Evolutionary conservation across 1,139 yeast genomes (phyloP).

Genomic region (Magnusiomyces sp.): DNA sequence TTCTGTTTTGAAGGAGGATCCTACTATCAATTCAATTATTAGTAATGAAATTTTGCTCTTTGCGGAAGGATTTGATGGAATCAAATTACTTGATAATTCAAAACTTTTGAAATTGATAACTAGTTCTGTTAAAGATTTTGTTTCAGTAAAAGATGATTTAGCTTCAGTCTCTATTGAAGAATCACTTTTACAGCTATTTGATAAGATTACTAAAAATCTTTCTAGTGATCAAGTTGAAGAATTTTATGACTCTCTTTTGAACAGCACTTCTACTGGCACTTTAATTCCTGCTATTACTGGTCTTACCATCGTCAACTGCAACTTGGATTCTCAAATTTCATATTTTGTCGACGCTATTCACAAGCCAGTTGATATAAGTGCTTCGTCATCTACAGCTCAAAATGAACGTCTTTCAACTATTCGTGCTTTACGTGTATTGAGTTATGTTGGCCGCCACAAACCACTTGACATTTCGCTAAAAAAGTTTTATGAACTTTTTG

Average conservation of each 20-base stretch:
- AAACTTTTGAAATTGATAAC: too few species aligned
- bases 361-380: not conserved
- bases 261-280: not conserved
- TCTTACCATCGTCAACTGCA: conserved; percentile 10
- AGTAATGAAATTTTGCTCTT: not conserved
- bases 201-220: conserved; percentile 1
- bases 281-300: conserved; percentile 16
- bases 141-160: too few species aligned
- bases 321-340: conserved; percentile 6
- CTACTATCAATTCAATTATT: not conserved
- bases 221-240: not conserved
- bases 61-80: conserved; percentile 6
- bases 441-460: conserved; percentile 38
- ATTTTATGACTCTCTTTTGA: not conserved
- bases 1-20: too few species aligned
- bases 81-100: not conserved
- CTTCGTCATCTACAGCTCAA: not conserved
- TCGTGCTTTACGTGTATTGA: conserved; percentile 36
- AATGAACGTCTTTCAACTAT: not conserved
- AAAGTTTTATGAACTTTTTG: conserved; percentile 30
- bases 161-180: not conserved
- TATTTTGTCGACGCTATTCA: conserved; percentile 5
- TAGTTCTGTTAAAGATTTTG: too few species aligned
- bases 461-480: conserved; percentile 27
- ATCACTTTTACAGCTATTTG: conserved; percentile 3